These are phyloP conservation scores for Trichosporon sp. DNA, from an alignment of 1,284 basidiomycete genomes.

Conservation along the genomic window DNA sequence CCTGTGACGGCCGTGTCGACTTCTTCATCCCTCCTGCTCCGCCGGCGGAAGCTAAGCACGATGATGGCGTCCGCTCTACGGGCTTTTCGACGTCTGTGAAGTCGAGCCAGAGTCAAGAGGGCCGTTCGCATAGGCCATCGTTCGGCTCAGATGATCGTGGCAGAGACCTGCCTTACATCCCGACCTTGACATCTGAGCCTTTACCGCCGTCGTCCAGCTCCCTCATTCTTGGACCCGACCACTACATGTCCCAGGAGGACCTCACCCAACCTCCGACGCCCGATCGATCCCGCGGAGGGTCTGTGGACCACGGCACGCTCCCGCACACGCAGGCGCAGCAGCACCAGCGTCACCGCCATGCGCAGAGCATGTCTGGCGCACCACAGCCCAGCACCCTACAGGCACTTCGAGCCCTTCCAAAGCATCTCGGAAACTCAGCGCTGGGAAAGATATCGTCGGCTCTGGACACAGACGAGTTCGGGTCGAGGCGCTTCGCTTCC, in stretches of 20 bases:
- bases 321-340: neutral
- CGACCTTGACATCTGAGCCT: neutral
- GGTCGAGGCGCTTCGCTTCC: neutral
- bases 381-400: neutral
- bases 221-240: neutral
- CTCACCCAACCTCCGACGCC: neutral
- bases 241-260: neutral
- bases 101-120: neutral
- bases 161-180: neutral
- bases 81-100: neutral
- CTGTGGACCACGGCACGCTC: neutral
- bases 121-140: neutral
- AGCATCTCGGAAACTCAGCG: constrained; percentile 4
- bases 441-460: constrained; percentile 5
- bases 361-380: constrained; percentile 5
- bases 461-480: neutral
- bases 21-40: constrained; percentile 39
- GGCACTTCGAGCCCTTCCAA: constrained; percentile 2
- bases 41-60: neutral
- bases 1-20: constrained; percentile 34
- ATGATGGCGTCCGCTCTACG: neutral
- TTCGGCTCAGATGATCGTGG: constrained; percentile 5
- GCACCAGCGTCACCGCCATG: neutral
- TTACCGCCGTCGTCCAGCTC: neutral
- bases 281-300: neutral